Conservation (phyloP, 345 rosid genomes). For the Arabidopsis thaliana region DNA sequence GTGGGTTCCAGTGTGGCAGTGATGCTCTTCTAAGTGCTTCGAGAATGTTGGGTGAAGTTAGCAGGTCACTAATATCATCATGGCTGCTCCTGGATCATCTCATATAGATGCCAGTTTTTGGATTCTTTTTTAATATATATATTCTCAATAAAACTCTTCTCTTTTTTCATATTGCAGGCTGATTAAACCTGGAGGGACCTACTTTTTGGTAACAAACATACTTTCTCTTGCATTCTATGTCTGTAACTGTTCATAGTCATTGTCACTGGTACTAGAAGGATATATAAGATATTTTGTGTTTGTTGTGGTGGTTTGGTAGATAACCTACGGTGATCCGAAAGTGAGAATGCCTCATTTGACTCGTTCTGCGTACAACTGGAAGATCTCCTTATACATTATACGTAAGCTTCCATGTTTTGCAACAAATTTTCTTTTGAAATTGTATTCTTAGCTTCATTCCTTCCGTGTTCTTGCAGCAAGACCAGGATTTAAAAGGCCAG, state of each 20-base stretch:
- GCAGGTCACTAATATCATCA: conserved; percentile 61
- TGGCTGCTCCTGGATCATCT: conserved; percentile 23
- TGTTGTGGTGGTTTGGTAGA: conserved; percentile 51
- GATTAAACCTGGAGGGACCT: conserved; percentile 88
- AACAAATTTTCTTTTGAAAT: background rate
- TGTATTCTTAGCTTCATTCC: background rate
- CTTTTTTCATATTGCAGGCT: conserved; percentile 56
- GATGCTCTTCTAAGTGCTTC: conserved; percentile 84
- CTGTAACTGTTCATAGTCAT: background rate
- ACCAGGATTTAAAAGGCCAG: conserved; percentile 72
- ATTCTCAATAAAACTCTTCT: conserved; percentile 26
- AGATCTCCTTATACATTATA: conserved; percentile 69
- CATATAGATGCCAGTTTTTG: conserved; percentile 18
- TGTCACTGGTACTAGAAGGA: background rate
- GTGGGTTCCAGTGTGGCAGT: conserved; percentile 71
- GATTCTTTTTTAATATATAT: background rate
- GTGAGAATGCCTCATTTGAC: conserved; percentile 89
- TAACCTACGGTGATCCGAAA: conserved; percentile 93
- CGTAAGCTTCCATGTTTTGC: conserved; percentile 55
- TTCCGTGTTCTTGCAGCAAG: conserved; percentile 62
- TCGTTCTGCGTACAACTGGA: conserved; percentile 70
- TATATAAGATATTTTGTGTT: conserved; percentile 1
- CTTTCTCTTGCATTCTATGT: conserved; percentile 19
- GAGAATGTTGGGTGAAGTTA: conserved; percentile 93
- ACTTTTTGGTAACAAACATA: conserved; percentile 72